Conservation (phyloP, 106 monocot genomes). For the Acanthochlamys bracteata region DNA sequence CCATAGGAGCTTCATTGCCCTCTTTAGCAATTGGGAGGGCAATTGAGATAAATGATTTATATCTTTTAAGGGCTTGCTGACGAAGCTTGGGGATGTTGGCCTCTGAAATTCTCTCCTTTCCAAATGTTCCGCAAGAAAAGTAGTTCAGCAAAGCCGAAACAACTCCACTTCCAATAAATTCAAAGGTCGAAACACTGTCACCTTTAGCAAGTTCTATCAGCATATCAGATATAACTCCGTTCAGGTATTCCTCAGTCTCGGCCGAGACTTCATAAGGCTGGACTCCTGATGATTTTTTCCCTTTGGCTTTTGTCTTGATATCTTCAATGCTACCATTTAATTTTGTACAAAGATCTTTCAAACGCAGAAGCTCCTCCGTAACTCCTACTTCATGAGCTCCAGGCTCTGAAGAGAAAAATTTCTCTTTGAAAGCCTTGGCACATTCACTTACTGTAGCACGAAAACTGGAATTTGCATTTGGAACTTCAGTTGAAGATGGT, state of each 20-base stretch:
- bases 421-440: constrained; percentile 87
- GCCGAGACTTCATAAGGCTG: constrained; percentile 43
- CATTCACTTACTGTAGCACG: constrained; percentile 61
- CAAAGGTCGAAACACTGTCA: constrained; percentile 97
- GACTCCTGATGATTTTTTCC: constrained; percentile 56
- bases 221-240: constrained; percentile 52
- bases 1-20: constrained; percentile 55
- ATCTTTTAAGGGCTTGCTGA: constrained; percentile 62
- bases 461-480: constrained; percentile 50
- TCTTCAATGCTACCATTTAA: constrained; percentile 55
- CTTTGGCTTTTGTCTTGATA: constrained; percentile 55
- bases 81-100: constrained; percentile 69
- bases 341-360: constrained; percentile 71
- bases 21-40: constrained; percentile 40
- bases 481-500: constrained; percentile 33
- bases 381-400: constrained; percentile 62
- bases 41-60: constrained; percentile 67
- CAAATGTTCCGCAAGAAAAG: constrained; percentile 85
- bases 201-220: constrained; percentile 68
- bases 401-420: constrained; percentile 67
- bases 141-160: constrained; percentile 79
- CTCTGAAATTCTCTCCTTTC: constrained; percentile 65
- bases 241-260: constrained; percentile 52
- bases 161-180: constrained; percentile 98
- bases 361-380: constrained; percentile 72